Evolutionary conservation across 192 early-diverging fungal genomes (phyloP).

Genomic region (Backusella australiensis): DNA sequence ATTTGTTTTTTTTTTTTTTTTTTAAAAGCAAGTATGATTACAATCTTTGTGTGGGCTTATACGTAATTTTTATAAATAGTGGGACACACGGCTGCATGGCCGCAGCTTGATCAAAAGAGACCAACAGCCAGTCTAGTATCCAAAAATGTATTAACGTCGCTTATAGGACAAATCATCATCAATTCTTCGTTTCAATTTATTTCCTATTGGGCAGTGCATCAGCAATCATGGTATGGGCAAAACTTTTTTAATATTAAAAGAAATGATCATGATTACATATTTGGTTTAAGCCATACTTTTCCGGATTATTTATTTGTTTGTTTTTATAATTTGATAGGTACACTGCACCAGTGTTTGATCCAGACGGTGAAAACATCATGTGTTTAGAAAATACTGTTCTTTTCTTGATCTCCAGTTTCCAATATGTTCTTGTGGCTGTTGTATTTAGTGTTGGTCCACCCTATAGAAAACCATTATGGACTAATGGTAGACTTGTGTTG

Average conservation of each 20-base stretch:
- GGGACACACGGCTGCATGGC: conserved; percentile 86
- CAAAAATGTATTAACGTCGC: conserved; percentile 85
- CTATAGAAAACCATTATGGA: conserved; percentile 85
- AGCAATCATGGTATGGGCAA: conserved; percentile 69
- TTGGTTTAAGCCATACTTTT: not conserved
- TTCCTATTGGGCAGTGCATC: conserved; percentile 67
- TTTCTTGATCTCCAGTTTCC: conserved; percentile 89
- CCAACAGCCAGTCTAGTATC: conserved; percentile 91
- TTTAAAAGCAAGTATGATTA: not conserved
- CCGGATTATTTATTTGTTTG: not conserved
- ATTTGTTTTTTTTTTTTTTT: not conserved
- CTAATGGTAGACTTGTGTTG: conserved; percentile 83
- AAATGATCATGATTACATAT: not conserved
- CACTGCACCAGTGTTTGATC: conserved; percentile 54
- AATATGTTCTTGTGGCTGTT: conserved; percentile 88
- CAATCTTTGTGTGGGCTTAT: not conserved
- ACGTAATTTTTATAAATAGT: conserved; percentile 44
- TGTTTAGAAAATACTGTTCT: conserved; percentile 91
- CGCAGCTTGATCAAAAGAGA: conserved; percentile 67
- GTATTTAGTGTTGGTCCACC: conserved; percentile 97
- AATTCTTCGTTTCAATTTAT: conserved; percentile 77
- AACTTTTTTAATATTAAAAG: not conserved
- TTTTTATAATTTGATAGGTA: conserved; percentile 30
- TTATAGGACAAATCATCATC: conserved; percentile 88
- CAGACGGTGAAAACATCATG: conserved; percentile 64